These are phyloP conservation scores for Pistacia vera DNA, from an alignment of 345 rosid species.

Conservation along the genomic window DNA sequence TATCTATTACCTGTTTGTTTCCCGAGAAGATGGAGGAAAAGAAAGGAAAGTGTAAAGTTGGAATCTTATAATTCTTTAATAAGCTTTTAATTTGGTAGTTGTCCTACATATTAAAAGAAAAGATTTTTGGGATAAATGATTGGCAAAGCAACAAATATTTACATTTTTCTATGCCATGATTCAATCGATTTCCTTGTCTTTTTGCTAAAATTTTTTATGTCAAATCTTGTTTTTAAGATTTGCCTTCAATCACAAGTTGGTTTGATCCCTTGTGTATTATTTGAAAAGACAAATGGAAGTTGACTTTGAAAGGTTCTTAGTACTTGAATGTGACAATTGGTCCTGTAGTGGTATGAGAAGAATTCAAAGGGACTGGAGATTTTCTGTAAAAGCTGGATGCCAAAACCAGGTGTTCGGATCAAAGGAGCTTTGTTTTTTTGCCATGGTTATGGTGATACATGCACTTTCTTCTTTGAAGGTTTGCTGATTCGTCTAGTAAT, in stretches of 20 bases:
- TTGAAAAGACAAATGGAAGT: background rate
- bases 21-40: background rate
- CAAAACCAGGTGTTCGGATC: slow-evolving; percentile 50
- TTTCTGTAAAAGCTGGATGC: slow-evolving; percentile 89
- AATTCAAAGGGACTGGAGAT: slow-evolving; percentile 71
- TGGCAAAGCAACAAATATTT: background rate
- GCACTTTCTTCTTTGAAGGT: slow-evolving; percentile 99
- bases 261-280: background rate
- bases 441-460: slow-evolving; percentile 98
- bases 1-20: background rate
- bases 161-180: too few relatives aligned
- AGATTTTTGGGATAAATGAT: background rate
- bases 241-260: too few relatives aligned
- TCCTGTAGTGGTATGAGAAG: slow-evolving; percentile 73
- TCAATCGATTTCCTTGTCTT: too few relatives aligned
- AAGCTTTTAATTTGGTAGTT: background rate
- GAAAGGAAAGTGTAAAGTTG: background rate
- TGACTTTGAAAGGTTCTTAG: background rate
- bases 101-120: background rate
- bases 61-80: background rate
- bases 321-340: background rate
- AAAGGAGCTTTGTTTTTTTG: slow-evolving; percentile 76
- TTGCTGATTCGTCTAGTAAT: slow-evolving; percentile 20
- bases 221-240: too few relatives aligned
- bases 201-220: too few relatives aligned